A percentile compares a stretch with the other conserved stretches of the same genome.
These are phyloP conservation scores for Ogataea haglerorum DNA, from an alignment of 805 yeast species.

Conservation along the genomic window DNA sequence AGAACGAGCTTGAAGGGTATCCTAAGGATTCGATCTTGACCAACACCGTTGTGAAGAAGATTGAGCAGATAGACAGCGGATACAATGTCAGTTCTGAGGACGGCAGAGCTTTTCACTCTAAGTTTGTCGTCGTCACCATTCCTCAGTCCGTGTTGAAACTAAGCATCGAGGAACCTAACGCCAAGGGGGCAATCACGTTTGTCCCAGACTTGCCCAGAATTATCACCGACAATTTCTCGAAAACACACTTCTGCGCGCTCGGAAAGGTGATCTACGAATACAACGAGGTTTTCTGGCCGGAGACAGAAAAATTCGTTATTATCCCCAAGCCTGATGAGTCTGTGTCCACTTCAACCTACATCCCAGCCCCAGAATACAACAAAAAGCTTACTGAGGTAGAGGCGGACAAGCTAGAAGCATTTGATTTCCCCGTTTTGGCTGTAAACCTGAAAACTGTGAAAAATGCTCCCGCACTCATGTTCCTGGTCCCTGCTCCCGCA, in stretches of 20 bases:
- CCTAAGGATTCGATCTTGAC: slow-evolving; percentile 23
- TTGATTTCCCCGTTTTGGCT: slow-evolving; percentile 30
- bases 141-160: slow-evolving; percentile 46
- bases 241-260: slow-evolving; percentile 37
- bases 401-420: slow-evolving; percentile 17
- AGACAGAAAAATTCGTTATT: slow-evolving; percentile 29
- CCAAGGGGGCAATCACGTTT: slow-evolving; percentile 29
- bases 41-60: slow-evolving; percentile 22
- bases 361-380: slow-evolving; percentile 17
- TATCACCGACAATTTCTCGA: slow-evolving; percentile 28
- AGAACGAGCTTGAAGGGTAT: slow-evolving; percentile 26
- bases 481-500: slow-evolving; percentile 46
- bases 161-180: slow-evolving; percentile 22
- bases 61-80: slow-evolving; percentile 24
- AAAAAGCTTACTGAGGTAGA: slow-evolving; percentile 7
- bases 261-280: slow-evolving; percentile 47
- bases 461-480: slow-evolving; percentile 38
- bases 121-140: slow-evolving; percentile 45
- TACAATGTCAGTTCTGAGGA: slow-evolving; percentile 18
- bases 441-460: slow-evolving; percentile 27
- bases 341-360: slow-evolving; percentile 3
- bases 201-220: slow-evolving; percentile 36
- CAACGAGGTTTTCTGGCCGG: slow-evolving; percentile 43
- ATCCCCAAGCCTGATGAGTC: slow-evolving; percentile 27
- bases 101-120: slow-evolving; percentile 21